Evolutionary conservation across 192 early-diverging fungal genomes (phyloP).

Genomic region (Coemansia reversa): DNA sequence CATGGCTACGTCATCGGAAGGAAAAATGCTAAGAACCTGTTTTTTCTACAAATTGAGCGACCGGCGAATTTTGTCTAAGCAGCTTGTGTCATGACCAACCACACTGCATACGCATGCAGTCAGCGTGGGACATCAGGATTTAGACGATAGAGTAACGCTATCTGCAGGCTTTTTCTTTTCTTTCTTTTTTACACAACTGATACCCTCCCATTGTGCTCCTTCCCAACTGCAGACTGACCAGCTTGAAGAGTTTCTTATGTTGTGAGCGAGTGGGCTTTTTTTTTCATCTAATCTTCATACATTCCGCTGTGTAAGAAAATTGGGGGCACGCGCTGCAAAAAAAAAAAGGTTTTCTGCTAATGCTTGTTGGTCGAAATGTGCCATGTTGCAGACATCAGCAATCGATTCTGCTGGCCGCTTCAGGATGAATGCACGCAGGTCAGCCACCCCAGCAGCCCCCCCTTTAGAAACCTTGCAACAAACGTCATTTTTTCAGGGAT

Average conservation of each 20-base stretch:
- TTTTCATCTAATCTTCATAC: too few relatives aligned
- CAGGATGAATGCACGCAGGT: background rate
- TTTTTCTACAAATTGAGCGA: background rate
- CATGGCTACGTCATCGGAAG: background rate
- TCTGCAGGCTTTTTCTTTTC: background rate
- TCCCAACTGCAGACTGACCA: too few relatives aligned
- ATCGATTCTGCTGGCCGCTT: background rate
- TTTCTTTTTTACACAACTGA: background rate
- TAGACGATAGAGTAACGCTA: background rate
- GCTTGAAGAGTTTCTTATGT: too few relatives aligned
- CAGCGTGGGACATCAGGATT: background rate
- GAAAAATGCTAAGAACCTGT: background rate
- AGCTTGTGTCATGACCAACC: background rate
- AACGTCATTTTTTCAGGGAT: background rate
- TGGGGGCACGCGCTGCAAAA: too few relatives aligned
- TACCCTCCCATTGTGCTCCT: background rate
- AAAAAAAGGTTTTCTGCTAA: too few relatives aligned
- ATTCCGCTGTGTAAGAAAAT: too few relatives aligned
- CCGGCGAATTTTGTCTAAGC: background rate
- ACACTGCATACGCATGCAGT: background rate
- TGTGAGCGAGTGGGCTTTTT: too few relatives aligned
- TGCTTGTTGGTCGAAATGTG: background rate
- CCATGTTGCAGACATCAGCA: background rate
- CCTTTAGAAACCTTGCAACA: background rate
- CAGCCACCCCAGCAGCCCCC: background rate